Evolutionary conservation across 2,329 filamentous ascomycete genomes (phyloP).

Genomic region (Neonectria sp.): DNA sequence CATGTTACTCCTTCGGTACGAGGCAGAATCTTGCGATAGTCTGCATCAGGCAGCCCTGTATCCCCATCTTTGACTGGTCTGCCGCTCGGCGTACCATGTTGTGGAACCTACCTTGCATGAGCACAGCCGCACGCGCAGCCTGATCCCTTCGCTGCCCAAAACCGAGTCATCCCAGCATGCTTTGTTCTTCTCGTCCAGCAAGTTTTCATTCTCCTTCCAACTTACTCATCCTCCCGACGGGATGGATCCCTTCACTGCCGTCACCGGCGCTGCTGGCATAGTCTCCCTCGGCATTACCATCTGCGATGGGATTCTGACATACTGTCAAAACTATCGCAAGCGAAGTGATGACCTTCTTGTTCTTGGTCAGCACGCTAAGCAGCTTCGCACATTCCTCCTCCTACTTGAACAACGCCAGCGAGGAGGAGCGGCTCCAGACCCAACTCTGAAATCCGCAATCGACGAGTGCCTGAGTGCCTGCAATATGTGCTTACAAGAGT

Average conservation of each 20-base stretch:
- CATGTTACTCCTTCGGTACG: too few species aligned
- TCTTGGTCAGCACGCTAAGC: not conserved
- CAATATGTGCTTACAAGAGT: not conserved
- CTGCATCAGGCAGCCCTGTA: not conserved
- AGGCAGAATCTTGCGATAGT: not conserved
- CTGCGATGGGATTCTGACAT: slow-evolving; percentile 5
- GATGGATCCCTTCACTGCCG: slow-evolving; percentile 9
- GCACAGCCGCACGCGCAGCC: not conserved
- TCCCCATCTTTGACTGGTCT: not conserved
- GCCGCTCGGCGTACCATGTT: not conserved
- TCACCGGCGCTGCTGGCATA: slow-evolving; percentile 1
- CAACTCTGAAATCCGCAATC: not conserved
- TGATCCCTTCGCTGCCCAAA: not conserved
- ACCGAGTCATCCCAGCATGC: not conserved
- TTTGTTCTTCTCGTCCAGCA: not conserved
- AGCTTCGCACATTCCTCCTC: not conserved
- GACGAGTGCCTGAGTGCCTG: not conserved
- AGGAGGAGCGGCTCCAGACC: not conserved
- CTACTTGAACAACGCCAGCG: slow-evolving; percentile 3
- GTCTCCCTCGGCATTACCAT: slow-evolving; percentile 16
- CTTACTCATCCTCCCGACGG: not conserved
- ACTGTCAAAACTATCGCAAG: slow-evolving; percentile 11
- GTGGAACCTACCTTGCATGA: not conserved
- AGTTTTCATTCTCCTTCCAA: not conserved
- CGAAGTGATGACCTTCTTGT: not conserved